Percentiles rank a stretch among this genome's conserved stretches.
Evolutionary conservation across 768 basidiomycete genomes (phyloP).

Genomic region (Hypsizygus marmoreus): DNA sequence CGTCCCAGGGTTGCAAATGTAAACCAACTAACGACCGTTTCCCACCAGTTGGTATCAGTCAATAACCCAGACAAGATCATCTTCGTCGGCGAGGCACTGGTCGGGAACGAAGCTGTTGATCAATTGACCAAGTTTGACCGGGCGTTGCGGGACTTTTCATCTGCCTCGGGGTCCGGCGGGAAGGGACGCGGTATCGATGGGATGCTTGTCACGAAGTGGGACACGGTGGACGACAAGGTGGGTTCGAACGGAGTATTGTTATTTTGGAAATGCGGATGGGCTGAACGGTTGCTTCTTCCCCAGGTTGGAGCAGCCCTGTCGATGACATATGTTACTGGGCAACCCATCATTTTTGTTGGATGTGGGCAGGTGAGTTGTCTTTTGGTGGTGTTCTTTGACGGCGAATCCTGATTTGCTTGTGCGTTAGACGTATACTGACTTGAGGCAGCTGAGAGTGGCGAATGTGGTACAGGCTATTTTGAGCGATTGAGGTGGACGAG

Average conservation of each 20-base stretch:
- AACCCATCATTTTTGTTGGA: constrained; percentile 97
- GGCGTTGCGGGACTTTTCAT: constrained; percentile 89
- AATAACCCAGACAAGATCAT: constrained; percentile 97
- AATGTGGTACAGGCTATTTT: constrained; percentile 95
- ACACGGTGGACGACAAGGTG: constrained; percentile 97
- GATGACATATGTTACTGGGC: constrained; percentile 99
- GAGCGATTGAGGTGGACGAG: constrained; percentile 51
- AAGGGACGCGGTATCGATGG: constrained; percentile 94
- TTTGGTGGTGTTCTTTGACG: not conserved
- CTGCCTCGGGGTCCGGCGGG: constrained; percentile 60
- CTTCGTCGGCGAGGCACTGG: constrained; percentile 97
- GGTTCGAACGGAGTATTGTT: constrained; percentile 18
- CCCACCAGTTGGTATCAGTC: constrained; percentile 75
- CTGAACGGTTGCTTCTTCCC: constrained; percentile 1
- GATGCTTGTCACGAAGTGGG: constrained; percentile 98
- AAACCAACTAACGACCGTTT: constrained; percentile 1
- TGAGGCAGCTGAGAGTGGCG: constrained; percentile 84
- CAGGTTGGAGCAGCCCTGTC: constrained; percentile 98
- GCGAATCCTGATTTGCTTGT: constrained; percentile 1
- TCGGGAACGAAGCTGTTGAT: constrained; percentile 98
- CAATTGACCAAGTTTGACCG: constrained; percentile 97
- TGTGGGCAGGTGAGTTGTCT: constrained; percentile 80
- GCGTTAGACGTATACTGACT: constrained; percentile 96
- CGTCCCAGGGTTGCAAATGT: not conserved
- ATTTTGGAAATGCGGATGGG: not conserved